Conservation (phyloP, 164 flowering plant genomes). For the Magnolia officinalis region DNA sequence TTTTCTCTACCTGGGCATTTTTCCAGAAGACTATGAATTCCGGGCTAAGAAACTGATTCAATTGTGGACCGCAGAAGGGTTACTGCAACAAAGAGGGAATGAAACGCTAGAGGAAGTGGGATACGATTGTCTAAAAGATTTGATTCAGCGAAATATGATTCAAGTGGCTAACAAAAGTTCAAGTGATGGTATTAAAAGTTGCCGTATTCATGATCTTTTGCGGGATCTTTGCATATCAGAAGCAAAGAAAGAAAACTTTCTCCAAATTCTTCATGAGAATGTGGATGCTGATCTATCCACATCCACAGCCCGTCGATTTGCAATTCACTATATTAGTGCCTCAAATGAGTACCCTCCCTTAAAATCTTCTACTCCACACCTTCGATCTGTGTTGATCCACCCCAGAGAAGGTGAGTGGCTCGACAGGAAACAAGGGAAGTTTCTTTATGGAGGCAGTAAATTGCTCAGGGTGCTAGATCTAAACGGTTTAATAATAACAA, state of each 20-base stretch:
- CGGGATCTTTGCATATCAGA: neutral
- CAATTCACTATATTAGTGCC: neutral
- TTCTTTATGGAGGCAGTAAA: neutral
- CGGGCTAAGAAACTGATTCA: neutral
- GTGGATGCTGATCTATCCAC: neutral
- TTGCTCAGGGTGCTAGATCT: neutral
- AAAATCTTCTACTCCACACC: neutral
- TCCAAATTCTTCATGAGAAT: neutral
- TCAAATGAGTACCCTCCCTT: neutral
- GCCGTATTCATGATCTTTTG: neutral
- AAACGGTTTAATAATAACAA: too few relatives aligned
- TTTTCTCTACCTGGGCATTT: neutral
- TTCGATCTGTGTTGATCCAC: neutral
- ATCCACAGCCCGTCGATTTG: neutral
- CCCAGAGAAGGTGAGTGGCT: neutral
- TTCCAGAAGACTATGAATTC: slow-evolving; percentile 8
- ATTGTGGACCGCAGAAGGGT: slow-evolving; percentile 5
- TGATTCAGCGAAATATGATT: slow-evolving; percentile 1
- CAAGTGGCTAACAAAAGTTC: neutral
- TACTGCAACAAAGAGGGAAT: neutral
- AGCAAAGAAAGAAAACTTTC: neutral
- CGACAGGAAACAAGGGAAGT: neutral
- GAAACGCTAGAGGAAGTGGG: slow-evolving; percentile 6
- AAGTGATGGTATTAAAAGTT: neutral
- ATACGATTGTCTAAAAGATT: neutral